Base-by-base conservation (phyloP, 441 rosid species). In the Corymbia citriodora region DNA sequence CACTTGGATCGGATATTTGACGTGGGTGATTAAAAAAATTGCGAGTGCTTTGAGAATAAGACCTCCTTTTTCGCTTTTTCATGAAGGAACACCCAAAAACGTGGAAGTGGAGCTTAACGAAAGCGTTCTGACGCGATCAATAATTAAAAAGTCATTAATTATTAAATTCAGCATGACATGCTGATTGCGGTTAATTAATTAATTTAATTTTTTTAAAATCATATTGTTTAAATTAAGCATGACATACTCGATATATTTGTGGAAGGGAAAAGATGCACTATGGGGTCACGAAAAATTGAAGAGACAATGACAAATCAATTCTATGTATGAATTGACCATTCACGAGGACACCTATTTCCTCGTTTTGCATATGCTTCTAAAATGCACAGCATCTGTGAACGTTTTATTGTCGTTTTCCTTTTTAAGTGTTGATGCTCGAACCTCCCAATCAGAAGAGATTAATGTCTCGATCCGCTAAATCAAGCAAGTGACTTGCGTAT, bases 401-500 rank as follows among this genome's bases (percentile, higher is more conserved):
- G 21, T 70, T 5, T 9, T 9, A 9, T 18, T 18, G 81, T 9
- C 13, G 11, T 33, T 33, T 31, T 31, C 10, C 36, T 31, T 2
- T 14, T 12, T n/a, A 3, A n/a, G 36, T n/a, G 14, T 15, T 29
- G 19, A 7, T 8, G 10, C 36, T 65, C 1, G 12, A 16, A 68
- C 33, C 40, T 68, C 11, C 16, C 9, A 4, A 16, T 68, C 5
- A 15, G 3, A 68, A 68, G 1, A 68, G 3, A 29, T 2, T 1
- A 68, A 68, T 31, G 12, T 9, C 45, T 68, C 2, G 7, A 31
- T 68, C 0, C 2, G 3, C 23, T 8, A 16, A n/a, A n/a, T 31
- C 1, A 0, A 68, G 79, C 3, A 16, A 0, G 45, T 33, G 6
- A 31, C 3, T 11, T 0, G 1, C 10, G 2, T 68, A 6, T 68